phyloP scores from a whole-genome alignment of 257 asterid species.

The Solanum chaucha region DNA sequence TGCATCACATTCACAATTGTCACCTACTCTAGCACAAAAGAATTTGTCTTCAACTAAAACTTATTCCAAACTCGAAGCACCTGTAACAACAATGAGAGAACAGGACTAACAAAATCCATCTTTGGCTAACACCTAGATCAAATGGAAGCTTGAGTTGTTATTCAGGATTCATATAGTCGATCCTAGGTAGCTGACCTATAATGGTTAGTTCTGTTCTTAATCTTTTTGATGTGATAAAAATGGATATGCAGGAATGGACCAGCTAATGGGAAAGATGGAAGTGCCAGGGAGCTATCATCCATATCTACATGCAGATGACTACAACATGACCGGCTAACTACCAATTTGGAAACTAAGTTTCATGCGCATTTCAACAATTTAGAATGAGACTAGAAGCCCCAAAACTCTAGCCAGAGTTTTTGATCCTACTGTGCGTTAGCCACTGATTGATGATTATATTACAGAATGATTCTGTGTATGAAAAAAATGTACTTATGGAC shows the following conservation, averaged over 20 bases:
- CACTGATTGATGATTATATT: background rate
- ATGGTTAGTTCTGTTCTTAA: background rate
- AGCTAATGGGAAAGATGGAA: slow-evolving; percentile 41
- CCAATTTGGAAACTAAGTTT: background rate
- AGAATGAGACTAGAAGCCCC: background rate
- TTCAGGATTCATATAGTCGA: background rate
- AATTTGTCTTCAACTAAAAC: background rate
- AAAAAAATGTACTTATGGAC: background rate
- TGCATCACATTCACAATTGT: background rate
- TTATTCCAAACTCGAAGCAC: background rate
- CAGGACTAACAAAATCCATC: background rate
- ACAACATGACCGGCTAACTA: slow-evolving; percentile 34
- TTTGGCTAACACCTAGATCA: background rate
- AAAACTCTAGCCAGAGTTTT: background rate
- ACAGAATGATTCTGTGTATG: background rate
- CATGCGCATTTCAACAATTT: background rate
- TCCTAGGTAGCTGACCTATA: background rate
- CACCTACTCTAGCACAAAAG: background rate
- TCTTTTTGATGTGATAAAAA: background rate
- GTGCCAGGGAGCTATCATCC: slow-evolving; percentile 42
- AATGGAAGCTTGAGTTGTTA: background rate
- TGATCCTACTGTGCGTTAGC: background rate
- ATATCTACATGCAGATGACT: slow-evolving; percentile 38
- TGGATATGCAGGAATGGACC: slow-evolving; percentile 40
- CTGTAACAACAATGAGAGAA: background rate